Percentiles rank a stretch among this genome's conserved stretches.
These are phyloP conservation scores for Teratosphaeria destructans DNA, from an alignment of 2,329 filamentous ascomycete species.

Conservation along the genomic window DNA sequence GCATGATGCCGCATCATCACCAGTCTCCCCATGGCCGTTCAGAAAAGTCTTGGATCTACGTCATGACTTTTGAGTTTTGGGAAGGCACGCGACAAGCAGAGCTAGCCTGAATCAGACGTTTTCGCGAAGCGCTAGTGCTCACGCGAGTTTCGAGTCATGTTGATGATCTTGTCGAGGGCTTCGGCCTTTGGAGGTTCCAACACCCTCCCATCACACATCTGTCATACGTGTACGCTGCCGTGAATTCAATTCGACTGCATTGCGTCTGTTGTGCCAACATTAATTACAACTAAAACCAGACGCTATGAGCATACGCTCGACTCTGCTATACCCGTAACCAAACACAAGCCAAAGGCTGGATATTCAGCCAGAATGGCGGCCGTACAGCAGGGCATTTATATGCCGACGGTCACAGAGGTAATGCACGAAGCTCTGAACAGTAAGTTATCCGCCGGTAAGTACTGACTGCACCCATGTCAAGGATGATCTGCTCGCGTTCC, in stretches of 20 bases:
- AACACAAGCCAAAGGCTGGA: background rate
- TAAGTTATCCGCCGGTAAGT: constrained; percentile 16
- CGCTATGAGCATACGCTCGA: background rate
- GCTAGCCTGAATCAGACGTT: background rate
- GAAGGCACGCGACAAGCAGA: background rate
- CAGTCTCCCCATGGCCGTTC: background rate
- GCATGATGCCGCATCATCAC: background rate
- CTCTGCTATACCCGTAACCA: background rate
- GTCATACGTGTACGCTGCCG: background rate
- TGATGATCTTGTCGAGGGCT: background rate
- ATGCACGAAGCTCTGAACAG: background rate
- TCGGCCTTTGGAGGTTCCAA: background rate
- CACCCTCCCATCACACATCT: background rate
- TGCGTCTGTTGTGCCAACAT: background rate
- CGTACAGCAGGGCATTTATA: constrained; percentile 6
- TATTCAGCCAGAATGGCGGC: background rate
- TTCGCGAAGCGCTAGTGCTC: background rate
- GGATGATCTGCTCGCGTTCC: constrained; percentile 35
- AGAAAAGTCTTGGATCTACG: background rate
- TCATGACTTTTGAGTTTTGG: background rate
- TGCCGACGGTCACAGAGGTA: constrained; percentile 21
- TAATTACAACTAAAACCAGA: background rate
- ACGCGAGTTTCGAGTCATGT: background rate
- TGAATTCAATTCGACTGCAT: too few relatives aligned
- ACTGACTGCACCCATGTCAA: constrained; percentile 21